A percentile compares a stretch with the other conserved stretches of the same genome.
These are phyloP conservation scores for Aureobasidium sp. DNA, from an alignment of 2,329 filamentous ascomycete species.

Conservation along the genomic window DNA sequence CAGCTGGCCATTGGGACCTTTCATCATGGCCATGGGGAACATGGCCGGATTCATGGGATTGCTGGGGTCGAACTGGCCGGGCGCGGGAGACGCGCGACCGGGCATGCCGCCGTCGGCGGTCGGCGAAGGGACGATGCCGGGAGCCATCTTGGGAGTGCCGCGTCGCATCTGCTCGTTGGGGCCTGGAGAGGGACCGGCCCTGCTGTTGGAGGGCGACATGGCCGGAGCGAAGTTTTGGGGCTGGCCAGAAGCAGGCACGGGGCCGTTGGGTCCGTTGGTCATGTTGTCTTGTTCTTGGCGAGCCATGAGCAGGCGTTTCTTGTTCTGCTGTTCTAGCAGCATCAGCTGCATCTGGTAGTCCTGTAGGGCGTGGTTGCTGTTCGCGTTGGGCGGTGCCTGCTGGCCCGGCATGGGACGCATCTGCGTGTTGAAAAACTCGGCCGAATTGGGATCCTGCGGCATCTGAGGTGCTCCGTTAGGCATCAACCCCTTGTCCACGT, in stretches of 20 bases:
- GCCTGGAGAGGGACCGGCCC: constrained; percentile 67
- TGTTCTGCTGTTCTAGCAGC: constrained; percentile 79
- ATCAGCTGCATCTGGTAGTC: constrained; percentile 88
- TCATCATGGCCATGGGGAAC: constrained; percentile 41
- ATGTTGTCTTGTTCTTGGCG: constrained; percentile 68
- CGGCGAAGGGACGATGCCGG: constrained; percentile 59
- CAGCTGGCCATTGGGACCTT: constrained; percentile 40
- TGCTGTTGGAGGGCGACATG: constrained; percentile 60
- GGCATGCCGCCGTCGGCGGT: constrained; percentile 61
- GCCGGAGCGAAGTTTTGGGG: constrained; percentile 36
- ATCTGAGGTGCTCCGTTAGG: constrained; percentile 53
- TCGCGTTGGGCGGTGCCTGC: constrained; percentile 32
- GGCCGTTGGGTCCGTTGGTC: constrained; percentile 39
- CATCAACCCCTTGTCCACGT: constrained; percentile 61
- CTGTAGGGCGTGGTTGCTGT: constrained; percentile 70
- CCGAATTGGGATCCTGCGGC: constrained; percentile 62
- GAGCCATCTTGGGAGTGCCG: constrained; percentile 63
- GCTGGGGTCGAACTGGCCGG: constrained; percentile 43
- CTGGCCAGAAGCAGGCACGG: constrained; percentile 42
- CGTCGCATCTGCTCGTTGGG: constrained; percentile 72
- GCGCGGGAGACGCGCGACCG: constrained; percentile 51
- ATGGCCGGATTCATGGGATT: constrained; percentile 33
- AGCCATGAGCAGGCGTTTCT: constrained; percentile 77
- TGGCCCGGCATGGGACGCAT: constrained; percentile 28
- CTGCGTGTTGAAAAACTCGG: constrained; percentile 42